Evolutionary conservation across 345 rosid genomes (phyloP), one percentile per base, ranked within the genome.

Genomic region (Pugionium dolabratum): DNA sequence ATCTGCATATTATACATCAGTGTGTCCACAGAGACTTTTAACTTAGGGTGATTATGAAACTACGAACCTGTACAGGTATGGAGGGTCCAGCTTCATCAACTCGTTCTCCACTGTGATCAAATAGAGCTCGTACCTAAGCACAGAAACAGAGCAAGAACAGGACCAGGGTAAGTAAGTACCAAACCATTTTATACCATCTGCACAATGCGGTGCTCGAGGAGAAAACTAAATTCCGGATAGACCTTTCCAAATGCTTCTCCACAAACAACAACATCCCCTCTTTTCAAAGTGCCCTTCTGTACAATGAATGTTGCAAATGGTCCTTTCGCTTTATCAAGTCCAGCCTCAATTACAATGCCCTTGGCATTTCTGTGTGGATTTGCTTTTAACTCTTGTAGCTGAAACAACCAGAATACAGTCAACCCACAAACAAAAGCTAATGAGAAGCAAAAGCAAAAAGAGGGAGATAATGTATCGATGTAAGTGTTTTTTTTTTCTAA

Each of bases 221-320:
- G 27, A 62, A 57, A 53, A 32, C 37, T 42, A 68, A 59, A 47
- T 67, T 64, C 54, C 54, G 53, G 47, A 66, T 79, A 68, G 55
- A 94, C 99, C 99, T 94, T 94, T 72, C 99, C 99, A 77, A 83
- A 94, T 70, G 96, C 94, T 80, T 81, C 88, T 69, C 99, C 99
- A 75, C 97, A 94, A 76, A 86, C 96, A 69, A 94, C 86, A 60
- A 88, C 75, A 57, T 94, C 92, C 61, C 97, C 99, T 82, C 76
- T 83, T 83, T 76, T 94, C 56, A 94, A 83, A 6, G 96, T 94
- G 32, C 99, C 99, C 56, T 94, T 94, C 81, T 90, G 97, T 74
- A 94, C 85, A 70, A 94, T 88, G 80, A 94, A 85, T 66, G 97
- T 90, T 11, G 92, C 95, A 41, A 86, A 81, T 1, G 95, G 85